Base-by-base conservation (phyloP, 495 filamentous ascomycete species). In the Letharia columbiana region DNA sequence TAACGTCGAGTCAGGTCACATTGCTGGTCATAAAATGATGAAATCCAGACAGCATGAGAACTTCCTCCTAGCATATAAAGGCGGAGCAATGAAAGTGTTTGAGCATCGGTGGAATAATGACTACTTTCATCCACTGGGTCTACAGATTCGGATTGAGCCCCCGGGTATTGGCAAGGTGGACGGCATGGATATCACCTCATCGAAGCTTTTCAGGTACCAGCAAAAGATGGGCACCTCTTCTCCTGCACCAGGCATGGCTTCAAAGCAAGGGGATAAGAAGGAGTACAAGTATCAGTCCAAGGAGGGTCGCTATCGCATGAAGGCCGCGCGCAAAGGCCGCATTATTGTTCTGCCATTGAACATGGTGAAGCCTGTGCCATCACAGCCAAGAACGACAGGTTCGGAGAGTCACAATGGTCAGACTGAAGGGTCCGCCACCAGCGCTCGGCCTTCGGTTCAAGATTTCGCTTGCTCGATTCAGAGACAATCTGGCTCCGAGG, bases 141-240 rank as follows among this genome's bases (percentile, higher is more conserved):
- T 67, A 7, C 54, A 50, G 28, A 18, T 64, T 23, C 50, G 20
- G 4, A 9, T 67, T 45, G 66, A 63, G 13, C 50, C 62, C 4
- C 61, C 66, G 12, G 54, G 56, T 17, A 18, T 17, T 31, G 52
- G 44, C 7, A 39, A n/a, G 11, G 57, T 62, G 67, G 8, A 20
- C 2, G 49, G 28, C 2, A 68, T 68, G 67, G 67, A 68, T 37
- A 37, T 68, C 3, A 10, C 67, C 11, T 65, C 67, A 7, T 44
- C 56, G 7, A 65, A 65, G 7, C 41, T 65, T 0, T 68, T 61
- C 57, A 65, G 41, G n/a, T 45, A 65, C 37, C 44, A 65, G 12
- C 62, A 54, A n/a, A 61, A 61, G 33, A 65, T 31, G 18, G 57
- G 47, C 23, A 18, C 12, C 3, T 40, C 18, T 18, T 49, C 67